Conservation (phyloP, 208 protist genomes). For the Lotmaria passim region DNA sequence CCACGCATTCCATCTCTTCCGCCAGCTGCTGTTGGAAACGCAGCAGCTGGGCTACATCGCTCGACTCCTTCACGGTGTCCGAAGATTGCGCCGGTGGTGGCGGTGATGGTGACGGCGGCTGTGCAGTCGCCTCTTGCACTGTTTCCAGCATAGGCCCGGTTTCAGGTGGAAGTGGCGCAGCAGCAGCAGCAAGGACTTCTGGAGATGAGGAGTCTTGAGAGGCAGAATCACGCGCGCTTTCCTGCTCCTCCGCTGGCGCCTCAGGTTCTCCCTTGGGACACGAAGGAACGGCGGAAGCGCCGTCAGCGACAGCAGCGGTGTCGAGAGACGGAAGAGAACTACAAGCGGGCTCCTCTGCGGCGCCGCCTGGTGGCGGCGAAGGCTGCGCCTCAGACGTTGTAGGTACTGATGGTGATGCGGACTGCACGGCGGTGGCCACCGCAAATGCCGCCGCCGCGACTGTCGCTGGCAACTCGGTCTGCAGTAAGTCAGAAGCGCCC, state of each 20-base stretch:
- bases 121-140: background rate
- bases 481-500: background rate
- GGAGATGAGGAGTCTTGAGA: no score
- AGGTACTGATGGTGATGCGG: background rate
- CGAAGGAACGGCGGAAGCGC: background rate
- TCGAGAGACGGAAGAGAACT: background rate
- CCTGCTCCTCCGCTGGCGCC: no score
- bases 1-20: conserved; percentile 62
- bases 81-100: background rate
- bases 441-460: no score
- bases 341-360: background rate
- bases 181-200: no score
- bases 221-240: no score
- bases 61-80: background rate
- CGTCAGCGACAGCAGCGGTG: background rate
- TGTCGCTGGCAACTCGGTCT: background rate
- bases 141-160: no score
- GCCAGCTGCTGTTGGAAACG: conserved; percentile 72
- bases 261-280: no score
- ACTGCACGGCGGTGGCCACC: background rate
- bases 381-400: background rate
- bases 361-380: background rate
- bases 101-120: background rate
- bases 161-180: no score
- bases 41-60: conserved; percentile 46